These are phyloP conservation scores for Neonectria sp. DNA, from an alignment of 2,329 filamentous ascomycete genomes.

Conservation along the genomic window DNA sequence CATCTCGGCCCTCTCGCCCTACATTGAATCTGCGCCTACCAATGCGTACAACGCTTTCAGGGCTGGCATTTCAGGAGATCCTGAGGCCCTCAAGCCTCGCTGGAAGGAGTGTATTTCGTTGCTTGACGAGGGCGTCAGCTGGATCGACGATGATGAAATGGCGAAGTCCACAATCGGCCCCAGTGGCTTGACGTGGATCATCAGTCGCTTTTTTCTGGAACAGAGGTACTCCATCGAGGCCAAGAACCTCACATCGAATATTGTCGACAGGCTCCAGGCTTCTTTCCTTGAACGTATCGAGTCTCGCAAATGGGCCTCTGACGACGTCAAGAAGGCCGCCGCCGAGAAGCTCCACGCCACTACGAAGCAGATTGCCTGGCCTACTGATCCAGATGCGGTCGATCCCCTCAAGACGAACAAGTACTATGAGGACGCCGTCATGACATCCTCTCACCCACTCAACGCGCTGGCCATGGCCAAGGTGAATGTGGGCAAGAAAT, in stretches of 20 bases:
- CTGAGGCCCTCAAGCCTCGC: conserved; percentile 19
- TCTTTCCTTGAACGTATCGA: conserved; percentile 74
- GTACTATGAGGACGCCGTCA: conserved; percentile 69
- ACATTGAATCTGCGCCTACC: conserved; percentile 72
- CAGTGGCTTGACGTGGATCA: conserved; percentile 73
- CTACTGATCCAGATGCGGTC: conserved; percentile 74
- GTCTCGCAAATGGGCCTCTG: conserved; percentile 75
- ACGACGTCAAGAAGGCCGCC: conserved; percentile 71
- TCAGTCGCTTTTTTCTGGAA: conserved; percentile 81
- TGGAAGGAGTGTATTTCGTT: conserved; percentile 22
- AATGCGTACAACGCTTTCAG: conserved; percentile 72
- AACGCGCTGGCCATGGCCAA: conserved; percentile 68
- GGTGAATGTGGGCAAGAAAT: conserved; percentile 64
- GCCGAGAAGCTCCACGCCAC: conserved; percentile 78
- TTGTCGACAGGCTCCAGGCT: conserved; percentile 78
- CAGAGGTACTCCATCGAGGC: conserved; percentile 77
- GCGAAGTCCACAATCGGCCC: conserved; percentile 23
- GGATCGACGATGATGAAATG: not conserved
- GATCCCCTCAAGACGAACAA: conserved; percentile 68
- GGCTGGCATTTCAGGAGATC: conserved; percentile 68
- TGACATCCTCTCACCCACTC: conserved; percentile 68
- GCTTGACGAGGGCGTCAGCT: not conserved
- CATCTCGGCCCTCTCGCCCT: conserved; percentile 66
- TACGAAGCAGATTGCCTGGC: conserved; percentile 79
- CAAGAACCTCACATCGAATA: conserved; percentile 77